Percentiles rank a stretch among this genome's conserved stretches.
These are phyloP conservation scores for Epichloe elymi DNA, from an alignment of 2,329 filamentous ascomycete genomes.

Conservation along the genomic window DNA sequence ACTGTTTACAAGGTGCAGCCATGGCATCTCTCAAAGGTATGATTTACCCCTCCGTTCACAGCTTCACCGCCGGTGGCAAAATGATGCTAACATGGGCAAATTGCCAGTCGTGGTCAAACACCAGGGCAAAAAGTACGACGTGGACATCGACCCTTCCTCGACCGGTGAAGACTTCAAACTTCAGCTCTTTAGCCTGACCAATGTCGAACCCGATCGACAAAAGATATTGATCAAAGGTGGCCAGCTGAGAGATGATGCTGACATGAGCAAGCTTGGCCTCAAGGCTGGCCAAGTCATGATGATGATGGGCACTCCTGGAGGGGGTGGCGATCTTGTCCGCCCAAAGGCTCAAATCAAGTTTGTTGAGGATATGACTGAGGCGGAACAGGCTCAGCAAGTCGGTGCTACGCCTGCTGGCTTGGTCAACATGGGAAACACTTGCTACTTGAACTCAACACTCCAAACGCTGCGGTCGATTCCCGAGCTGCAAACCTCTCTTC, in stretches of 20 bases:
- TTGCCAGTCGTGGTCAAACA: slow-evolving; percentile 71
- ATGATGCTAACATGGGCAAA: slow-evolving; percentile 9
- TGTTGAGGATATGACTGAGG: slow-evolving; percentile 94
- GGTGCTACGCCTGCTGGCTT: slow-evolving; percentile 81
- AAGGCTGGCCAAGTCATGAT: slow-evolving; percentile 81
- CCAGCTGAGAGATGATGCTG: slow-evolving; percentile 89
- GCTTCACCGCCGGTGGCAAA: background rate
- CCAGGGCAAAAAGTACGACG: slow-evolving; percentile 85
- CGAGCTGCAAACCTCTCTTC: slow-evolving; percentile 72
- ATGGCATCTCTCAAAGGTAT: slow-evolving; percentile 43
- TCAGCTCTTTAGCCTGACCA: slow-evolving; percentile 88
- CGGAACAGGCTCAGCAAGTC: slow-evolving; percentile 69
- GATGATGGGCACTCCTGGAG: slow-evolving; percentile 88
- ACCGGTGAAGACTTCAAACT: slow-evolving; percentile 91
- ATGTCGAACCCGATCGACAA: slow-evolving; percentile 90
- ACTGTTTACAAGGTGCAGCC: background rate
- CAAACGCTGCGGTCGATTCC: slow-evolving; percentile 81
- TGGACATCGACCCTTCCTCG: slow-evolving; percentile 75
- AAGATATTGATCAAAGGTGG: slow-evolving; percentile 92
- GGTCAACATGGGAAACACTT: slow-evolving; percentile 91
- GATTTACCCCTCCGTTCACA: slow-evolving; percentile 10
- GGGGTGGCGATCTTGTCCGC: slow-evolving; percentile 45
- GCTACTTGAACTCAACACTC: slow-evolving; percentile 96
- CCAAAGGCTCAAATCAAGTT: slow-evolving; percentile 80
- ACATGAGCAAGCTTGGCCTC: slow-evolving; percentile 69